Evolutionary conservation across 208 protist species (phyloP), one percentile per base, ranked within the genome.

Genomic region (Acanthamoeba sp.): DNA sequence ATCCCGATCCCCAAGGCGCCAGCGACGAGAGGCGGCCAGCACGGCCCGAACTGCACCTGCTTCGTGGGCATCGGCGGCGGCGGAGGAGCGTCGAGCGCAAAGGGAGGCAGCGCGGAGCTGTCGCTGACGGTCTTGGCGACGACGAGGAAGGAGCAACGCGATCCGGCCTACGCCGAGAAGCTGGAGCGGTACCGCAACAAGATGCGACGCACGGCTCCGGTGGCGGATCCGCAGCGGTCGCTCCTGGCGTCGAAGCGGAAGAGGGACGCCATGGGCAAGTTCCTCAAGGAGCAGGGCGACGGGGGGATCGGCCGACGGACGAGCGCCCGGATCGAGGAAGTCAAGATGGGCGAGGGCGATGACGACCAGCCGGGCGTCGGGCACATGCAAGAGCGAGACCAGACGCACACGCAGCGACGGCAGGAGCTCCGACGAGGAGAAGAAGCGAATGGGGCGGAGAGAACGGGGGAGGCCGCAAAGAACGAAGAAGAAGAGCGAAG

Each of bases 141-240:
- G 42, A 45, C 73, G 42, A 45, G 73, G 27, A 84, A 84, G 73
- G 73, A 84, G 40, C 73, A 84, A 18, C 34, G 73, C 32, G 73
- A 84, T 52, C 73, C 73, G 36, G 73, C 73, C 40, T 84, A 84
- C 73, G 73, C 73, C 5, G 73, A 84, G 73, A 84, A 84, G 40
- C 73, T 84, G 73, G 73, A 84, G 73, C 73, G 73, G 38, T 84
- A 84, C 42, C 73, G 73, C 38, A 84, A 34, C 42, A 84, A 84
- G 40, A 84, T 84, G 73, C 73, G 73, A 52, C 73, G 73, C 22
- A 52, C 73, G 22, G 73, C 73, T 20, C 73, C 42, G 42, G 38
- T 22, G 14, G 73, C 73, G 20, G 73, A 84, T 52, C 73, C 73
- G 42, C 73, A 84, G 73, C 6, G 73, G 29, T 84, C 73, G 40